A percentile compares a stretch with the other conserved stretches of the same genome.
These are phyloP conservation scores for Diversispora epigaea DNA, from an alignment of 192 early-diverging fungal genomes.

Conservation along the genomic window DNA sequence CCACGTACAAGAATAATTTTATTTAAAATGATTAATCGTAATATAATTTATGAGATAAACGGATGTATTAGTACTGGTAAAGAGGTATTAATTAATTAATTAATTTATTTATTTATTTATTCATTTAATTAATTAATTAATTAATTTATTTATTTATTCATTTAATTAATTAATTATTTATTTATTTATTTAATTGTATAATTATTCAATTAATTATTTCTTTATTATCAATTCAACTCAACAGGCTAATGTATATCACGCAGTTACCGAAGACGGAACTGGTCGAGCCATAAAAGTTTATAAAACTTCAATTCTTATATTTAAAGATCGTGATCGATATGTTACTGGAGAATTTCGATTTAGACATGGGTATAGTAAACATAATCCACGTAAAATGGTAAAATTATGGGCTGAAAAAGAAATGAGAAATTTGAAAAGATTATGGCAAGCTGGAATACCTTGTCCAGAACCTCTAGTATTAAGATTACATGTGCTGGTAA, in stretches of 20 bases:
- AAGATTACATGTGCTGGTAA: constrained; percentile 91
- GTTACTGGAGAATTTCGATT: constrained; percentile 95
- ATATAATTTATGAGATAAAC: constrained; percentile 89
- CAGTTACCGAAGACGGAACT: constrained; percentile 74
- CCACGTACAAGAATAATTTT: constrained; percentile 97
- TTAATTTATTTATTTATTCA: neutral
- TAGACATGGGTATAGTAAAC: constrained; percentile 89
- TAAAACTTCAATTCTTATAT: constrained; percentile 96
- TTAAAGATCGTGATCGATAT: constrained; percentile 98
- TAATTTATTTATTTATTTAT: neutral
- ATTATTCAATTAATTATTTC: neutral
- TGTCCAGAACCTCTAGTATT: constrained; percentile 87
- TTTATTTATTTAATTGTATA: neutral
- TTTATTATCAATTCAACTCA: neutral
- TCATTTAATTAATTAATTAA: neutral
- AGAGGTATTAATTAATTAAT: constrained; percentile 53
- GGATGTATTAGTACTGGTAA: constrained; percentile 98
- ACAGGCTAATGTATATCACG: constrained; percentile 96
- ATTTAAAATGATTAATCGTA: constrained; percentile 91
- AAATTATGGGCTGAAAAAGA: constrained; percentile 99
- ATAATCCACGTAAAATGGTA: constrained; percentile 98
- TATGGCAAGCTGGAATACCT: constrained; percentile 81
- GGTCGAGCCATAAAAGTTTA: constrained; percentile 96
- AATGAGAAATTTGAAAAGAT: constrained; percentile 95
- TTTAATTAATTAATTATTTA: neutral